Evolutionary conservation across 768 basidiomycete species (phyloP).

Genomic region (Saitozyma podzolica): DNA sequence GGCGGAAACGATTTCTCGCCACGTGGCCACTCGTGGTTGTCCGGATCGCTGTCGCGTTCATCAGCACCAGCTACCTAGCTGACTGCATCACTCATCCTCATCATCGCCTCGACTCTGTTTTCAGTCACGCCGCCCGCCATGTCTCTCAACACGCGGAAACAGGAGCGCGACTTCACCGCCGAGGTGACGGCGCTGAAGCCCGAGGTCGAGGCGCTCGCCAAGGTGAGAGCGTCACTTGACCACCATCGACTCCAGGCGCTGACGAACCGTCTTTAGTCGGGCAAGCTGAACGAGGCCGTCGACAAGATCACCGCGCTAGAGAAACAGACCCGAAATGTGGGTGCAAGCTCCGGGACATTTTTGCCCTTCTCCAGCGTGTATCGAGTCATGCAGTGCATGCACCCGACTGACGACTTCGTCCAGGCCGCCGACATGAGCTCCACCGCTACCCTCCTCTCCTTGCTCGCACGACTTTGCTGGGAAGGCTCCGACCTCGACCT

Average conservation of each 20-base stretch:
- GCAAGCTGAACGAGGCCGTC: slow-evolving; percentile 77
- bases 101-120: too few species aligned
- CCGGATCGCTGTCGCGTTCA: too few species aligned
- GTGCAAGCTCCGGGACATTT: slow-evolving; percentile 29
- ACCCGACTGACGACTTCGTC: neutral
- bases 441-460: slow-evolving; percentile 80
- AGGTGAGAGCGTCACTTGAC: slow-evolving; percentile 59
- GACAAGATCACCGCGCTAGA: slow-evolving; percentile 87
- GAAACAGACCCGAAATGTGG: slow-evolving; percentile 93
- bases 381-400: neutral
- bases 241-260: neutral
- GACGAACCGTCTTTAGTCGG: slow-evolving; percentile 59
- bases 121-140: too few species aligned
- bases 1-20: neutral
- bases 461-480: slow-evolving; percentile 71
- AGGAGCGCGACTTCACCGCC: slow-evolving; percentile 67
- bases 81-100: too few species aligned
- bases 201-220: slow-evolving; percentile 66
- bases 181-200: slow-evolving; percentile 78
- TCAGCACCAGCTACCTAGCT: too few species aligned
- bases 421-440: slow-evolving; percentile 90
- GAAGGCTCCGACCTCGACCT: slow-evolving; percentile 67
- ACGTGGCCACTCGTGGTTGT: neutral
- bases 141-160: slow-evolving; percentile 38
- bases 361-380: neutral